These are phyloP conservation scores for Populus hybrid DNA, from an alignment of 441 rosid genomes.

Conservation along the genomic window DNA sequence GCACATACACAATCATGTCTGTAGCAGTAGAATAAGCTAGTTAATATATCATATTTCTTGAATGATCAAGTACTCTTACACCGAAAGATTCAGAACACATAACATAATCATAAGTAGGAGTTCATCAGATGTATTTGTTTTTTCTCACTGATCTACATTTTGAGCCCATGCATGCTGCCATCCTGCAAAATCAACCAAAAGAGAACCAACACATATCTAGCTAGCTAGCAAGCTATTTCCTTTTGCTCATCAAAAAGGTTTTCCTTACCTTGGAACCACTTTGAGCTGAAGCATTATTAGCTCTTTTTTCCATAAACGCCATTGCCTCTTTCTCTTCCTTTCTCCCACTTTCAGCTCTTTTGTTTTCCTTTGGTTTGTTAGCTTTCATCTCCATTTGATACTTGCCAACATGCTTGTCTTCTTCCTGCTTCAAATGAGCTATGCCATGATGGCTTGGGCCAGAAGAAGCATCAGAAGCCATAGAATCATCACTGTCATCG, in stretches of 20 bases:
- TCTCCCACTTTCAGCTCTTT: slow-evolving; percentile 15
- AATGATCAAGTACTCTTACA: too few species aligned
- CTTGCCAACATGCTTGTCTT: slow-evolving; percentile 4
- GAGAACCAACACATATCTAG: too few species aligned
- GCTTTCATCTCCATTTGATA: slow-evolving; percentile 14
- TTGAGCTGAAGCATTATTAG: slow-evolving; percentile 17
- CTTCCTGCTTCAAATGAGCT: slow-evolving; percentile 21
- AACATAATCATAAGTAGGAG: too few species aligned
- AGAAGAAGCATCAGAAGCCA: slow-evolving; percentile 75
- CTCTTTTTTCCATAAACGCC: slow-evolving; percentile 13
- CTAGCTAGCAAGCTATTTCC: slow-evolving; percentile 18
- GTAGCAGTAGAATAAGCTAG: too few species aligned
- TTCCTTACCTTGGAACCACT: slow-evolving; percentile 37
- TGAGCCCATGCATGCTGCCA: background rate
- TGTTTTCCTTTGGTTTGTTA: slow-evolving; percentile 22
- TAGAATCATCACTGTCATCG: slow-evolving; percentile 57
- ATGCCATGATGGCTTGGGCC: slow-evolving; percentile 42
- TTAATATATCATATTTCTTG: too few species aligned
- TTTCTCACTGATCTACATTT: background rate
- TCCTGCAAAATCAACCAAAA: too few species aligned
- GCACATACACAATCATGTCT: too few species aligned
- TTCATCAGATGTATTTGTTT: too few species aligned
- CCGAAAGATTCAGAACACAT: too few species aligned
- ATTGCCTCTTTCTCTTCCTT: slow-evolving; percentile 24
- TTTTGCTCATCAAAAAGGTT: slow-evolving; percentile 30